A percentile compares a stretch with the other conserved stretches of the same genome.
Evolutionary conservation across 305 asterid genomes (phyloP).

Genomic region (Solanum hybrid): DNA sequence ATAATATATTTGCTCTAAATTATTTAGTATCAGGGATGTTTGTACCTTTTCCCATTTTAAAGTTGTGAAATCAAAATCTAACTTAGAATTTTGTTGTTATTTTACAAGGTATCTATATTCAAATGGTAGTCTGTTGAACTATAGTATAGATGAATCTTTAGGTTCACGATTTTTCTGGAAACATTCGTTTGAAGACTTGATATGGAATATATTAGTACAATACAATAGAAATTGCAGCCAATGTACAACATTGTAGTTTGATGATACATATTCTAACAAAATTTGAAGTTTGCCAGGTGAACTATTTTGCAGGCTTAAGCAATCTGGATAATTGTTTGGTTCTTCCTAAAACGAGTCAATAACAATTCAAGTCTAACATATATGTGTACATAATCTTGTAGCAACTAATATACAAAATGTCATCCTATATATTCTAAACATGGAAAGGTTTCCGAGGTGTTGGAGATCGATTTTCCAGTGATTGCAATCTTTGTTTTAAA

Average conservation of each 20-base stretch:
- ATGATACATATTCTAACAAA: not conserved
- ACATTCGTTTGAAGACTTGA: not conserved
- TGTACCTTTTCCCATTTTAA: not conserved
- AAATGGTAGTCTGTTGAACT: not conserved
- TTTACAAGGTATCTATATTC: not conserved
- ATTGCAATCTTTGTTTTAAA: constrained; percentile 86
- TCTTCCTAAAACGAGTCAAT: not conserved
- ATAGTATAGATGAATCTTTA: not conserved
- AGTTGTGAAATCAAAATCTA: not conserved
- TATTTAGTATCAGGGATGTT: not conserved
- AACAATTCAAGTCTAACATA: not conserved
- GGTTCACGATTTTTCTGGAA: not conserved
- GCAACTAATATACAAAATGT: not conserved
- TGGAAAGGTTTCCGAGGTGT: constrained; percentile 90
- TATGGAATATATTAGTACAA: not conserved
- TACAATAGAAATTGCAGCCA: not conserved
- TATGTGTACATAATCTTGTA: not conserved
- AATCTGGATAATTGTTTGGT: not conserved
- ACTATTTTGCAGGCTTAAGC: not conserved
- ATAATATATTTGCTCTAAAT: not conserved
- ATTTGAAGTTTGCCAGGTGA: not conserved
- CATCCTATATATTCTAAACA: constrained; percentile 23
- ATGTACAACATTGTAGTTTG: not conserved
- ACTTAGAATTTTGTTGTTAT: not conserved
- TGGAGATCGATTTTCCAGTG: constrained; percentile 79